These are phyloP conservation scores for Ganoderma meredithae DNA, from an alignment of 1,284 basidiomycete species.

Conservation along the genomic window DNA sequence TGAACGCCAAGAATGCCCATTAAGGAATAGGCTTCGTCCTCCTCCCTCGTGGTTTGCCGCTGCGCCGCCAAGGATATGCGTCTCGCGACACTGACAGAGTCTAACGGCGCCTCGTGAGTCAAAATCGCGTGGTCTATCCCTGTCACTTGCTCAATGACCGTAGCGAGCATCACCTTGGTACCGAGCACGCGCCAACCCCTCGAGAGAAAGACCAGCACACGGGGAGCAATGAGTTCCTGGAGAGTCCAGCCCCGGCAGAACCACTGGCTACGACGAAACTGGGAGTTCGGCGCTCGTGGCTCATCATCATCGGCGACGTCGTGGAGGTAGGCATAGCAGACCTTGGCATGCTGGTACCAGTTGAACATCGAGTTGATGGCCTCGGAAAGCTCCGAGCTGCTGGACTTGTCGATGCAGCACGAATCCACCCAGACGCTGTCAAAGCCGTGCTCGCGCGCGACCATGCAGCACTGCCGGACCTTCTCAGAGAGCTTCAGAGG, in stretches of 20 bases:
- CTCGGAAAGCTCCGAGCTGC: slow-evolving; percentile 30
- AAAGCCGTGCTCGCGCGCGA: slow-evolving; percentile 23
- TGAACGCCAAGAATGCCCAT: slow-evolving; percentile 30
- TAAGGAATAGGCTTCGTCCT: slow-evolving; percentile 28
- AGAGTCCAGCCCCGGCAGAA: slow-evolving; percentile 29
- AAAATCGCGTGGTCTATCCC: slow-evolving; percentile 22
- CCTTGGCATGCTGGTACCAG: slow-evolving; percentile 28
- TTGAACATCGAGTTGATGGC: slow-evolving; percentile 31
- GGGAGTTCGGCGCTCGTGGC: slow-evolving; percentile 4
- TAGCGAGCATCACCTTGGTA: slow-evolving; percentile 22
- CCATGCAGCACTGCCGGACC: slow-evolving; percentile 19
- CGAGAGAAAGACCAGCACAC: slow-evolving; percentile 25
- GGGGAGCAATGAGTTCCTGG: slow-evolving; percentile 30
- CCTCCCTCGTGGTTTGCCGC: slow-evolving; percentile 18
- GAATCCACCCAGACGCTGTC: slow-evolving; percentile 28
- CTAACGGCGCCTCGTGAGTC: slow-evolving; percentile 18
- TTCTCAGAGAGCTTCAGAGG: slow-evolving; percentile 21
- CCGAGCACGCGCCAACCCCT: slow-evolving; percentile 20
- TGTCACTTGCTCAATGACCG: slow-evolving; percentile 24
- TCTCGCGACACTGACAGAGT: slow-evolving; percentile 22
- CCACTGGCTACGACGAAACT: slow-evolving; percentile 26
- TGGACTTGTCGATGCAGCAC: slow-evolving; percentile 31
- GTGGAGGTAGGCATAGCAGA: slow-evolving; percentile 27
- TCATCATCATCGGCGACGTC: slow-evolving; percentile 23
- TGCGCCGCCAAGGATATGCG: slow-evolving; percentile 28